phyloP scores from a whole-genome alignment of 192 early-diverging fungal species.

The Coemansia sp. region DNA sequence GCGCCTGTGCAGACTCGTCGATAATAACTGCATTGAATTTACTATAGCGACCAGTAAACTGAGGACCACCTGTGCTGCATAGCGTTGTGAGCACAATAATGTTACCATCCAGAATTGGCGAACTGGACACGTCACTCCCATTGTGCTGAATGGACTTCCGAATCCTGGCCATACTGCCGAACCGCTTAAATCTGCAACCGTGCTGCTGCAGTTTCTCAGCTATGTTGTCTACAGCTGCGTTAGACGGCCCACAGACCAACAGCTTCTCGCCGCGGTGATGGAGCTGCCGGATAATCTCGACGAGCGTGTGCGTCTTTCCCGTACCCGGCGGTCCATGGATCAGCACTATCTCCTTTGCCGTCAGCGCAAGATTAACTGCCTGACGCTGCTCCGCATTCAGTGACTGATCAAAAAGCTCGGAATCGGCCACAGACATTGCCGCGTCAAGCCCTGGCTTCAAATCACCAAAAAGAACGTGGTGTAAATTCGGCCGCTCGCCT shows the following conservation, averaged over 20 bases:
- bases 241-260: conserved; percentile 87
- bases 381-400: conserved; percentile 70
- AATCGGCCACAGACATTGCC: background rate
- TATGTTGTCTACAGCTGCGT: conserved; percentile 86
- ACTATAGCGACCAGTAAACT: background rate
- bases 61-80: conserved; percentile 57
- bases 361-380: conserved; percentile 63
- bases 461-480: conserved; percentile 48
- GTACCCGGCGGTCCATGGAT: conserved; percentile 89
- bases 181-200: conserved; percentile 61
- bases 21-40: conserved; percentile 83
- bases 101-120: conserved; percentile 66
- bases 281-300: conserved; percentile 84
- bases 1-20: conserved; percentile 86
- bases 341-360: conserved; percentile 64
- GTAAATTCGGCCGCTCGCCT: conserved; percentile 20
- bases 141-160: conserved; percentile 29
- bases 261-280: conserved; percentile 56
- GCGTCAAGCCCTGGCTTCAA: conserved; percentile 24
- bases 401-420: conserved; percentile 56
- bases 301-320: conserved; percentile 84
- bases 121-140: conserved; percentile 35
- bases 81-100: conserved; percentile 72
- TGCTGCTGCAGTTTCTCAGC: conserved; percentile 67
- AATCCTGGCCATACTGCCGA: conserved; percentile 83